Conservation (phyloP, 768 basidiomycete genomes). For the Lactifluus pinguis region DNA sequence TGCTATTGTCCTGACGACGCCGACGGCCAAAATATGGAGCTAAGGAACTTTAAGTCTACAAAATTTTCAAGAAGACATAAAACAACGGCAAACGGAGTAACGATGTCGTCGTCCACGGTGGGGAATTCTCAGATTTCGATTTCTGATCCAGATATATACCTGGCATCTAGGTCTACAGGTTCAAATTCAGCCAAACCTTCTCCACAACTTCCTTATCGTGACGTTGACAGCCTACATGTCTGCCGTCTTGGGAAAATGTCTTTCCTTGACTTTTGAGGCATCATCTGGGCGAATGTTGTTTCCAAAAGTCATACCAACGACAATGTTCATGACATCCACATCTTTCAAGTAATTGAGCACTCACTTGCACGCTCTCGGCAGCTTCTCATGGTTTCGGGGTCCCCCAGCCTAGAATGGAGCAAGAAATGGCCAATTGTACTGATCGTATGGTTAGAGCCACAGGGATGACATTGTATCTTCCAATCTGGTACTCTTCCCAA, state of each 20-base stretch:
- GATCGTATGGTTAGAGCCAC: background rate
- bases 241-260: background rate
- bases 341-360: background rate
- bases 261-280: background rate
- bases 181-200: too few species aligned
- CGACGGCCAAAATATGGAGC: too few species aligned
- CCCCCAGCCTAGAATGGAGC: too few species aligned
- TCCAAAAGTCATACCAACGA: background rate
- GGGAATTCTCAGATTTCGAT: too few species aligned
- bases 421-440: background rate
- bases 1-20: too few species aligned
- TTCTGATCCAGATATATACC: background rate
- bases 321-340: background rate
- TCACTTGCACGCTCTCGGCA: too few species aligned
- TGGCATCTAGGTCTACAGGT: background rate
- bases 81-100: too few species aligned
- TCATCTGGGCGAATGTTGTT: background rate
- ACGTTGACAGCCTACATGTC: background rate
- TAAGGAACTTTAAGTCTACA: too few species aligned
- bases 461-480: background rate
- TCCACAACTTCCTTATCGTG: background rate
- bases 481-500: background rate
- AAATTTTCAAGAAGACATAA: too few species aligned
- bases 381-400: background rate
- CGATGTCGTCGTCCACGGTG: too few species aligned